Evolutionary conservation across 129 eudicot genomes (phyloP), one percentile per base, ranked within the genome.

Genomic region (Lactuca saligna): DNA sequence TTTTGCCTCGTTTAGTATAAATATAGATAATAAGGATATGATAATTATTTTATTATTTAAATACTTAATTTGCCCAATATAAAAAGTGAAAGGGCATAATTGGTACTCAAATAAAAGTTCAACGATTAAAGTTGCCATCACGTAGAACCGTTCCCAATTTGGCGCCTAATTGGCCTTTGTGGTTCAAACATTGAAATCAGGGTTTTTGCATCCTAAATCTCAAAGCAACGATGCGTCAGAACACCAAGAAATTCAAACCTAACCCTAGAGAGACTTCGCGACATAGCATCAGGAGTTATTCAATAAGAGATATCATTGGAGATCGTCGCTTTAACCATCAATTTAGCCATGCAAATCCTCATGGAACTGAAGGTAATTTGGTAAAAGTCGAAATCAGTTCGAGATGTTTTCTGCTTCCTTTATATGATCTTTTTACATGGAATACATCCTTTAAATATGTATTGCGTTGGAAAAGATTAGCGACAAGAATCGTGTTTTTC

Each of bases 321-420:
- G 76, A 63, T 78, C 80, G 82, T 54, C 57, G 87, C 54, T 73
- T 71, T 34, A 68, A 71, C 46, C 50, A 75, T 53, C 82, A 61
- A 15, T 78, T 72, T 54, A 76, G 68, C 69, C 63, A 39, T 32
- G 50, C 37, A 56, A 65, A 62, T 29, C 32, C 82, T 58, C 51
- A 50, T 4, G 66, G 49, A 69, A 62, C 63, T 5, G 76, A 75
- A 75, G 81, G 78, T 72, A 64, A 63, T 31, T 79, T 37, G n/a
- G 20, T 53, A 61, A 41, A 54, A 8, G 32, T 42, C 50, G 7
- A 50, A 13, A 4, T 66, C 54, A 15, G 6, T 49, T 49, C 57
- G 25, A 4, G 59, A 25, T 39, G 2, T 4, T 29, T 25, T 41
- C 13, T 8, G 35, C 17, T 14, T 44, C 4, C 5, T 58, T 51